Base-by-base conservation (phyloP, 2,329 filamentous ascomycete species). In the Neodidymelliopsis sp. region DNA sequence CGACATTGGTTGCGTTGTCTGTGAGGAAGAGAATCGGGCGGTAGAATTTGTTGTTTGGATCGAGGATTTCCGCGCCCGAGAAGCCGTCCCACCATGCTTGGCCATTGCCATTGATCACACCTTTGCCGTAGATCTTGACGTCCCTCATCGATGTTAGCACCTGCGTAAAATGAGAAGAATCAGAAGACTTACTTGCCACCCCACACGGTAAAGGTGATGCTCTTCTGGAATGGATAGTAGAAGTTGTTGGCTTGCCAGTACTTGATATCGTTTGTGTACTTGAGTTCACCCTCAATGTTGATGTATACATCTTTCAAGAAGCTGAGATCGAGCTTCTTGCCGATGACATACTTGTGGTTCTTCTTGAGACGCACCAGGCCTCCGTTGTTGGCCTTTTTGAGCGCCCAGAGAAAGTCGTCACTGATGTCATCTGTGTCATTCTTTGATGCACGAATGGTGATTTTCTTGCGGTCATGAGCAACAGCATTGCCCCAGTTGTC, bases 151-250 rank as follows among this genome's bases (percentile, higher is more conserved):
- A 37, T 16, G 19, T 66, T 35, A 61, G 40, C 18, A 42, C 4
- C 13, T 12, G 13, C 8, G 1, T 9, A n/a, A 13, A 12, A 9
- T 13, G 2, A 10, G 10, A 23, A 27, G 10, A 27, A 8, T 9
- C 20, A 4, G 15, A 24, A 11, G 3, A 57, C 63, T 48, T 40
- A 64, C 53, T 81, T 77, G 9, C 84, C 84, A 45, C 83, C 83
- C 83, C 83, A 86, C 39, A 84, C 81, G 80, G 82, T 85, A 60
- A 85, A 86, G 46, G 82, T 82, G 45, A 85, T 81, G 3, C 79
- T 83, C 54, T 78, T 78, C 48, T 81, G 78, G 62, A 80, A 81
- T 8, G 70, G 69, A 42, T 80, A 78, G 52, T 76, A 79, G 63
- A 79, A 80, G 62, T 79, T 71, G 59, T 80, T 79, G 20, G 65